phyloP scores from a whole-genome alignment of 805 yeast species.

The Saccharomycopsis oosterbeekiorum region DNA sequence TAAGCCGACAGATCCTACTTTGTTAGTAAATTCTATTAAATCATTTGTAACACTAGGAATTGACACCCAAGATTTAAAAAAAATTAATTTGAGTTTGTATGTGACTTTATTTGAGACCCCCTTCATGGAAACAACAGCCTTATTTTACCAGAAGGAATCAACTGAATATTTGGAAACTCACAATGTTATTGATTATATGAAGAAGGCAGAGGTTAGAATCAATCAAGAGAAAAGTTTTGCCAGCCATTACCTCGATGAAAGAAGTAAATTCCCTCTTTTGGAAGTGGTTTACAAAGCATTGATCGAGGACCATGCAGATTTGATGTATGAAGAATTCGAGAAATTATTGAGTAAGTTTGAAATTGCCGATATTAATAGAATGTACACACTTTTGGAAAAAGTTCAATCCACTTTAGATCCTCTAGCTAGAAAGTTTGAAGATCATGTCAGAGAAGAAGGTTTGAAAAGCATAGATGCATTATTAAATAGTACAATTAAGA shows the following conservation, averaged over 20 bases:
- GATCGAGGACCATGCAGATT: conserved; percentile 67
- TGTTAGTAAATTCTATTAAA: conserved; percentile 64
- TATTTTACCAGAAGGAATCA: conserved; percentile 48
- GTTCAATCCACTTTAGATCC: conserved; percentile 75
- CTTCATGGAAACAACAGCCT: conserved; percentile 60
- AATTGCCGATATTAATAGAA: conserved; percentile 62
- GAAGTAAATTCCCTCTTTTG: conserved; percentile 68
- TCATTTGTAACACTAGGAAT: conserved; percentile 87
- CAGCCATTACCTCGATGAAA: conserved; percentile 72
- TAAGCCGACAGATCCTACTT: conserved; percentile 55
- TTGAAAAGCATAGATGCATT: conserved; percentile 49
- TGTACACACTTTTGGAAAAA: conserved; percentile 66
- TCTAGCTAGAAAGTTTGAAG: conserved; percentile 61
- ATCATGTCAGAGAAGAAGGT: conserved; percentile 62
- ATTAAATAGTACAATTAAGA: conserved; percentile 11
- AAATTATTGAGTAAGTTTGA: conserved; percentile 65
- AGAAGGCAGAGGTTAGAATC: conserved; percentile 72
- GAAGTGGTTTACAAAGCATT: conserved; percentile 67
- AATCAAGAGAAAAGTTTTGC: conserved; percentile 76
- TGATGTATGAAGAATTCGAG: conserved; percentile 68
- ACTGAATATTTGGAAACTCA: conserved; percentile 54
- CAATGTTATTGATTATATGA: conserved; percentile 85
- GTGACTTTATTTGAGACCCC: conserved; percentile 67
- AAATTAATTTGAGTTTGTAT: conserved; percentile 74
- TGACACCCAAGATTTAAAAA: conserved; percentile 81